phyloP scores from a whole-genome alignment of 257 asterid genomes.

The Solanum lignicaule region DNA sequence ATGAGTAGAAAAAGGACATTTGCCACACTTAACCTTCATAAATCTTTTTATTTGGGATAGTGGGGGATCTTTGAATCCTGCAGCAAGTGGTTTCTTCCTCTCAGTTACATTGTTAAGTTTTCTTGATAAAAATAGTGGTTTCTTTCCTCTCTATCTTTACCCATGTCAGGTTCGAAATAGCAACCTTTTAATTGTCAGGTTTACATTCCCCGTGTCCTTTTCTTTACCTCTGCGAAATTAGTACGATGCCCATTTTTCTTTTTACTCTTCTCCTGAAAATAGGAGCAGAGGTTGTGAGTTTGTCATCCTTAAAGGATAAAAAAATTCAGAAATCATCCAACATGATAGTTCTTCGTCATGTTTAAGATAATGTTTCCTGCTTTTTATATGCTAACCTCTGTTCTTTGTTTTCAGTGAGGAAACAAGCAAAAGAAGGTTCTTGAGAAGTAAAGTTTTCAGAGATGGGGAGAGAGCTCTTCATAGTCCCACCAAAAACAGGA shows the following conservation, averaged over 20 bases:
- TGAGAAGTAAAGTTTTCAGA: constrained; percentile 42
- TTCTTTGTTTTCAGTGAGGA: constrained; percentile 51
- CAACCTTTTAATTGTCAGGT: neutral
- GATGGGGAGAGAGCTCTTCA: constrained; percentile 50
- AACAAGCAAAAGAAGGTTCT: constrained; percentile 42
- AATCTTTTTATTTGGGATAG: neutral
- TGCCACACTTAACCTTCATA: neutral
- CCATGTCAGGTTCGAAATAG: neutral
- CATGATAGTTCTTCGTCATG: neutral
- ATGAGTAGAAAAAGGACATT: neutral
- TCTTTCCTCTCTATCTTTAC: neutral
- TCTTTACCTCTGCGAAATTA: neutral
- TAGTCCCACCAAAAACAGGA: constrained; percentile 42
- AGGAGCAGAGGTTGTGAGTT: neutral
- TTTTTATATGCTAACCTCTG: constrained; percentile 3
- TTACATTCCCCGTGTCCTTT: neutral
- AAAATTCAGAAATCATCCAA: neutral
- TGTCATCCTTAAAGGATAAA: neutral
- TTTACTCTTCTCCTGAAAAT: neutral
- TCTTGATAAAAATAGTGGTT: neutral
- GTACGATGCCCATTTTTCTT: neutral
- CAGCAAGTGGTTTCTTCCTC: neutral
- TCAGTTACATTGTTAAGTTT: neutral
- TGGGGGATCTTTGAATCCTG: neutral
- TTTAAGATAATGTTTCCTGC: neutral